Conservation (phyloP, 2,329 filamentous ascomycete species). For the Nemania sp. region DNA sequence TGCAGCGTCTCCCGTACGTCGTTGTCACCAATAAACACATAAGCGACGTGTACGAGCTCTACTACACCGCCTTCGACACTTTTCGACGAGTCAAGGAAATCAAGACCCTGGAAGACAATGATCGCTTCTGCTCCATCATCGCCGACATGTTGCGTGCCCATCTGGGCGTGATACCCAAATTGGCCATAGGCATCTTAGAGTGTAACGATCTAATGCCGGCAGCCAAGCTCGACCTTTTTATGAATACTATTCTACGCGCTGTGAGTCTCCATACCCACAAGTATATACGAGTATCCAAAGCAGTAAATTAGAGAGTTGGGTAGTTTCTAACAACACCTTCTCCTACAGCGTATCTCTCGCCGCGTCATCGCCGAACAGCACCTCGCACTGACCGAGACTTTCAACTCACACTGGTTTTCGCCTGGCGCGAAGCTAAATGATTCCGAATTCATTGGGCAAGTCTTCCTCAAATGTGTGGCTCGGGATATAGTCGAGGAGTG, state of each 20-base stretch:
- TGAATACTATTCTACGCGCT: conserved; percentile 90
- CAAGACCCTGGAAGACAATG: conserved; percentile 85
- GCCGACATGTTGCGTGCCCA: conserved; percentile 82
- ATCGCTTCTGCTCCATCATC: conserved; percentile 79
- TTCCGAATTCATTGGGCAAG: conserved; percentile 89
- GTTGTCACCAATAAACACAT: conserved; percentile 96
- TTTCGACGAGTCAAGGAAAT: conserved; percentile 85
- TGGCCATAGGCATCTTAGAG: conserved; percentile 93
- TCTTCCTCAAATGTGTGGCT: conserved; percentile 91
- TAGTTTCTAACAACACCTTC: neutral
- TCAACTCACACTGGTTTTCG: conserved; percentile 87
- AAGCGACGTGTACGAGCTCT: conserved; percentile 92
- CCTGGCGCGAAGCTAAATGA: conserved; percentile 73
- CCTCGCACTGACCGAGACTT: conserved; percentile 90
- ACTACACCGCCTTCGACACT: conserved; percentile 93
- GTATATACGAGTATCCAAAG: neutral
- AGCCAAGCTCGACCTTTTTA: conserved; percentile 85
- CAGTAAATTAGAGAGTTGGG: neutral
- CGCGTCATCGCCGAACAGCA: conserved; percentile 98
- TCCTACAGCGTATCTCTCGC: conserved; percentile 78
- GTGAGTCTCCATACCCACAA: conserved; percentile 52
- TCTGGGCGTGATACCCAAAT: conserved; percentile 87
- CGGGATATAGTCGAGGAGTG: conserved; percentile 86
- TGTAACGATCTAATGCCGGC: conserved; percentile 81
- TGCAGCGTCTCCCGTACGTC: conserved; percentile 93